A percentile compares a stretch with the other conserved stretches of the same genome.
Conservation (phyloP, 306 rosid genomes). For the Ormosia emarginata region DNA sequence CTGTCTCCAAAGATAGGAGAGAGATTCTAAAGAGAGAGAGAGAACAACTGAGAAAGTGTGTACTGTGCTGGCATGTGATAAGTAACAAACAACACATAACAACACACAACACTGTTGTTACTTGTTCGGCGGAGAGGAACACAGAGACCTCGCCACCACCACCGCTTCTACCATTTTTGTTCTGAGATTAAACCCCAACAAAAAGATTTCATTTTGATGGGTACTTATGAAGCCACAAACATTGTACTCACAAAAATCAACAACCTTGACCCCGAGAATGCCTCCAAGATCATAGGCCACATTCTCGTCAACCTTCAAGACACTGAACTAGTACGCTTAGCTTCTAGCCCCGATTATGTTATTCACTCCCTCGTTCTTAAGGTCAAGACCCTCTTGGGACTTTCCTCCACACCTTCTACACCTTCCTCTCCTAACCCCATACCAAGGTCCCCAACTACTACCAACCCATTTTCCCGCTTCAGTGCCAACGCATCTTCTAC, state of each 20-base stretch:
- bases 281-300: conserved; percentile 64
- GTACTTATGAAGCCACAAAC: conserved; percentile 55
- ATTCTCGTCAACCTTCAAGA: conserved; percentile 55
- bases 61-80: not conserved
- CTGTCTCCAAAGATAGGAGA: no score
- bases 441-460: conserved; percentile 34
- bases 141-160: not conserved
- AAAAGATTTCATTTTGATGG: conserved; percentile 39
- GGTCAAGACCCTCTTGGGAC: conserved; percentile 49
- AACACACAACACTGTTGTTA: not conserved
- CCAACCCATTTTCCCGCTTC: conserved; percentile 48
- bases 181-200: no score
- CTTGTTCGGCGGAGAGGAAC: not conserved
- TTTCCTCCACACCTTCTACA: conserved; percentile 24
- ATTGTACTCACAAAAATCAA: conserved; percentile 55
- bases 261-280: conserved; percentile 56
- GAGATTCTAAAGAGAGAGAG: no score
- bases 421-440: conserved; percentile 41
- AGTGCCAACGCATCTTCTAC: conserved; percentile 35
- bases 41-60: no score
- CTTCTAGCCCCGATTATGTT: conserved; percentile 51
- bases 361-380: conserved; percentile 41
- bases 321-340: conserved; percentile 57
- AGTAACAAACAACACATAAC: not conserved
- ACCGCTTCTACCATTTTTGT: not conserved